Conservation (phyloP, 768 basidiomycete genomes). For the Tylopilus plumbeoviolaceoides region DNA sequence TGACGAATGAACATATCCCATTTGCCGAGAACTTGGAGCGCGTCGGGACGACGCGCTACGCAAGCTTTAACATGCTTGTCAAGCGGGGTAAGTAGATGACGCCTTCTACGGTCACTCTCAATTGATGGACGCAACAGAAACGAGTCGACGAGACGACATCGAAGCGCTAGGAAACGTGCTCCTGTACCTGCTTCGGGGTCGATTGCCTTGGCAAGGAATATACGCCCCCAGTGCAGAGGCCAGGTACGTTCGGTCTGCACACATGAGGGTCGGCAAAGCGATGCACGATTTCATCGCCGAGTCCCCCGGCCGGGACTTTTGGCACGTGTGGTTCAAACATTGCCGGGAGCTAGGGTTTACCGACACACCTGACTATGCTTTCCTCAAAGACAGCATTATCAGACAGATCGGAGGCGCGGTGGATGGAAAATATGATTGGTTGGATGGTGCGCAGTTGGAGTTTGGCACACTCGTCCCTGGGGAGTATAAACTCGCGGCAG, state of each 20-base stretch:
- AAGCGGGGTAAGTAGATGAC: neutral
- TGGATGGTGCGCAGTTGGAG: neutral
- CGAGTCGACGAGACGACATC: neutral
- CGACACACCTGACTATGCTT: neutral
- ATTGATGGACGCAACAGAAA: neutral
- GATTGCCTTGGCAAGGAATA: neutral
- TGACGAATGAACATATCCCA: neutral
- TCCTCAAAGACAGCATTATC: neutral
- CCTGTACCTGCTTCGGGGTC: neutral
- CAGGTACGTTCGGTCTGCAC: neutral
- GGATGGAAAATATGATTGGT: neutral
- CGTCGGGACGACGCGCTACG: neutral
- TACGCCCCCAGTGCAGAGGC: neutral
- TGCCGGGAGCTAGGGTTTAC: neutral
- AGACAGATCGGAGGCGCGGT: neutral
- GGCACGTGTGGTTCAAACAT: neutral
- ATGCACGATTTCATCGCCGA: neutral
- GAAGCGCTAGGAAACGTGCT: neutral
- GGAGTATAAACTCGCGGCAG: neutral
- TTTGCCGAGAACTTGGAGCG: neutral
- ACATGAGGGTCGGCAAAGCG: neutral
- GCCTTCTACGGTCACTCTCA: neutral
- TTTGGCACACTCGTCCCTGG: neutral
- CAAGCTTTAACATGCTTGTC: neutral
- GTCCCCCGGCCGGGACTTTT: neutral